These are phyloP conservation scores for Colletotrichum sp. DNA, from an alignment of 2,329 filamentous ascomycete species.

Conservation along the genomic window DNA sequence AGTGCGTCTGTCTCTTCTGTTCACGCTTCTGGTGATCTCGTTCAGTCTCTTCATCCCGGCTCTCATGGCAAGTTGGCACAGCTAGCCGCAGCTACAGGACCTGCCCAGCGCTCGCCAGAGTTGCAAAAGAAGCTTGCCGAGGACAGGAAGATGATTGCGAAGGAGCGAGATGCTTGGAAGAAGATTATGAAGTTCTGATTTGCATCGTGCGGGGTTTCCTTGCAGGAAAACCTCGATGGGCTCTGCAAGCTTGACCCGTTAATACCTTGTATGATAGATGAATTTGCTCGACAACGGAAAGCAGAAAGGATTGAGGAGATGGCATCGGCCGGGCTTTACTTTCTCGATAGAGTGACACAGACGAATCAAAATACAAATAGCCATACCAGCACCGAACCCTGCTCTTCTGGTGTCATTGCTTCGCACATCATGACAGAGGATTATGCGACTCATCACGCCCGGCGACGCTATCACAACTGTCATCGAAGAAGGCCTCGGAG, in stretches of 20 bases:
- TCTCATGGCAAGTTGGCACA: not conserved
- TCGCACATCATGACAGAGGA: not conserved
- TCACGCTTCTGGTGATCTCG: not conserved
- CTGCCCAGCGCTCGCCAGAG: not conserved
- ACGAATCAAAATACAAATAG: not conserved
- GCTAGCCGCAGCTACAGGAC: not conserved
- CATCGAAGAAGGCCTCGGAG: not conserved
- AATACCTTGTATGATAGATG: not conserved
- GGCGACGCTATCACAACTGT: not conserved
- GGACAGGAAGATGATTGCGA: not conserved
- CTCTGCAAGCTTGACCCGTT: not conserved
- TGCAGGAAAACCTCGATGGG: not conserved
- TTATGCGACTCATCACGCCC: not conserved
- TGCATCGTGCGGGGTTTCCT: not conserved
- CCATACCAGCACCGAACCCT: not conserved
- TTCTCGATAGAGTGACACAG: not conserved
- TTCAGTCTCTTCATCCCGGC: not conserved
- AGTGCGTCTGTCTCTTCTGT: not conserved
- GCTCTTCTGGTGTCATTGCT: not conserved
- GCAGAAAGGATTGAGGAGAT: not conserved
- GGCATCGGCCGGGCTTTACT: not conserved
- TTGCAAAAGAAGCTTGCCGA: not conserved
- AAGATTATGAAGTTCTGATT: not conserved
- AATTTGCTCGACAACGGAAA: not conserved
- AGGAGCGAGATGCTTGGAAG: conserved; percentile 17